phyloP scores from a whole-genome alignment of 805 yeast species.

The Candida palmyrensis region DNA sequence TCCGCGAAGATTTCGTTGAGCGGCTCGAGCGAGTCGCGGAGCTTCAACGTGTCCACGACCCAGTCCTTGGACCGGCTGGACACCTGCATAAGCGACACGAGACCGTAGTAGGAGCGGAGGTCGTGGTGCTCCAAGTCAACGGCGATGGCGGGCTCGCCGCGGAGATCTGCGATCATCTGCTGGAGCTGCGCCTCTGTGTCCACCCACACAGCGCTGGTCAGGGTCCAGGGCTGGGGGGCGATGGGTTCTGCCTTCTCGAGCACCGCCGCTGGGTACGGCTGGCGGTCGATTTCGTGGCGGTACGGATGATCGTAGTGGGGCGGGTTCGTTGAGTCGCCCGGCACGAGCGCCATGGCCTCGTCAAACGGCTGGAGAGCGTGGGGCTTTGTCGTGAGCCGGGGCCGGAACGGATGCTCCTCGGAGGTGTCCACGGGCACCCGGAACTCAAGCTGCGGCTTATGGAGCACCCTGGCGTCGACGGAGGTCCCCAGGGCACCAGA shows the following conservation, averaged over 20 bases:
- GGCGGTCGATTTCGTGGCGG: conserved; percentile 61
- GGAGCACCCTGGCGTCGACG: too few species aligned
- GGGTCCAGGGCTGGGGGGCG: conserved; percentile 59
- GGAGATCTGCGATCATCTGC: conserved; percentile 51
- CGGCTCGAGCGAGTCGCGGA: conserved; percentile 63
- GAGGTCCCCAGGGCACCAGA: conserved; percentile 19
- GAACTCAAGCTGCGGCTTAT: conserved; percentile 70
- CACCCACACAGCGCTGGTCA: conserved; percentile 66
- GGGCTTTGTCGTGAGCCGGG: conserved; percentile 69
- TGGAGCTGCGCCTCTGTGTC: conserved; percentile 50
- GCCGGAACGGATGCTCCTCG: conserved; percentile 69
- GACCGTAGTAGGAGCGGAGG: conserved; percentile 81
- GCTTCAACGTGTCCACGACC: conserved; percentile 76
- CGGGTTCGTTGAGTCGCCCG: conserved; percentile 39
- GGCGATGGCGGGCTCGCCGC: conserved; percentile 60
- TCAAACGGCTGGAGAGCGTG: conserved; percentile 54
- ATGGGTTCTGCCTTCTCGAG: conserved; percentile 37
- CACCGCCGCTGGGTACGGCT: conserved; percentile 61
- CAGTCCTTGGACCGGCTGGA: conserved; percentile 79
- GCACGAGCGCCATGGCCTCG: conserved; percentile 34
- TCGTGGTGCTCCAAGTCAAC: conserved; percentile 97
- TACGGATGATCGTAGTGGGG: conserved; percentile 79
- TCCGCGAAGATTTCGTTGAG: conserved; percentile 76
- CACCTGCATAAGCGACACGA: conserved; percentile 91
- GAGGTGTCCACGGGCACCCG: conserved; percentile 58